phyloP scores from a whole-genome alignment of 116 monocot genomes.

The Zostera marina region DNA sequence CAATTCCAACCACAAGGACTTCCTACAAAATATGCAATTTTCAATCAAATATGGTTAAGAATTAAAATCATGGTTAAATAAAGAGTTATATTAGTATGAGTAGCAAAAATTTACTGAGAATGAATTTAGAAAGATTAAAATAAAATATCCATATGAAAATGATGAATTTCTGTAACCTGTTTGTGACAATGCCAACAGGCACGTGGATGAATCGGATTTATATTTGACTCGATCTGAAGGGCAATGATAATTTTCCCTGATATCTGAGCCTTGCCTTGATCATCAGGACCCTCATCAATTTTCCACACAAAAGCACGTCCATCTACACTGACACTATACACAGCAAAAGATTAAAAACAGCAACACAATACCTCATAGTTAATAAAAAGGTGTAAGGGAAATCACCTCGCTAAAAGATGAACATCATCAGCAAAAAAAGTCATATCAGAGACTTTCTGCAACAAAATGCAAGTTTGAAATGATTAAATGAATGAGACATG shows the following conservation, averaged over 20 bases:
- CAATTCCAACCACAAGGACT: constrained; percentile 71
- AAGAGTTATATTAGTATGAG: too few species aligned
- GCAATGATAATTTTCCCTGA: constrained; percentile 74
- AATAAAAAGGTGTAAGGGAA: constrained; percentile 3
- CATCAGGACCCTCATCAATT: constrained; percentile 86
- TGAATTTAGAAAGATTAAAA: neutral
- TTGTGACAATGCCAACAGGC: constrained; percentile 98
- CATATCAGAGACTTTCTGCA: constrained; percentile 97
- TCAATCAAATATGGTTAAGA: neutral
- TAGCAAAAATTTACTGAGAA: too few species aligned
- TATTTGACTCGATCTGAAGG: constrained; percentile 58
- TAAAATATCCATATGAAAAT: neutral
- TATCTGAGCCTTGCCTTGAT: constrained; percentile 77
- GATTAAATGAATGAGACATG: neutral
- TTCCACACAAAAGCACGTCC: constrained; percentile 86
- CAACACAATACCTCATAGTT: constrained; percentile 2
- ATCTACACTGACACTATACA: constrained; percentile 88
- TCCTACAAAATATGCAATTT: constrained; percentile 29
- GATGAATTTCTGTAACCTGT: constrained; percentile 47
- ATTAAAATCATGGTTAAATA: neutral
- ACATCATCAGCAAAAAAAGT: constrained; percentile 99
- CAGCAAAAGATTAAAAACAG: constrained; percentile 4
- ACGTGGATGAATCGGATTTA: constrained; percentile 62
- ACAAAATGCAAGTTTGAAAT: neutral
- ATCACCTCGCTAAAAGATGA: constrained; percentile 85